These are phyloP conservation scores for Sclerotinia glacialis DNA, from an alignment of 2,329 filamentous ascomycete species.

Conservation along the genomic window DNA sequence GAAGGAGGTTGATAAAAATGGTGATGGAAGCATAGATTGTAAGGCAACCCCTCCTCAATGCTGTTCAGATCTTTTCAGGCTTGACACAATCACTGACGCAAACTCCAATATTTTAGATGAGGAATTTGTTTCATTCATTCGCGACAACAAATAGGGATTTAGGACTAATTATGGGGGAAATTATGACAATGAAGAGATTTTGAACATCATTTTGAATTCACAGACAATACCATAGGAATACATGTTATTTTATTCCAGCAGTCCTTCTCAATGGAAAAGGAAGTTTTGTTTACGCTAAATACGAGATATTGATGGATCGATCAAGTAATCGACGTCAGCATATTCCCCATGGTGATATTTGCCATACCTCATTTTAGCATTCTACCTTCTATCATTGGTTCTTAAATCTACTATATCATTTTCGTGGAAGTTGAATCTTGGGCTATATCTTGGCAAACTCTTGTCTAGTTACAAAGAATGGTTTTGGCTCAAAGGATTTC, in stretches of 20 bases:
- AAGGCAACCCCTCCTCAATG: neutral
- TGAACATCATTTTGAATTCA: neutral
- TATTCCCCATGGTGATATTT: neutral
- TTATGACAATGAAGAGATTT: constrained; percentile 5
- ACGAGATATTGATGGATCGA: neutral
- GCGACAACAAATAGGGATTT: constrained; percentile 21
- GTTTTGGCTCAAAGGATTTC: neutral
- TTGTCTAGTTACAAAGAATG: neutral
- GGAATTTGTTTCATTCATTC: constrained; percentile 28
- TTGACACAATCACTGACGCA: neutral
- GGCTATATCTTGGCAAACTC: neutral
- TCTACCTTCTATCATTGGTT: neutral
- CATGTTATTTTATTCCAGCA: neutral
- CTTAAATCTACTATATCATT: neutral
- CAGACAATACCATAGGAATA: constrained; percentile 10
- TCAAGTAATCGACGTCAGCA: neutral
- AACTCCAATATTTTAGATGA: constrained; percentile 18
- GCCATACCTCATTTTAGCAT: neutral
- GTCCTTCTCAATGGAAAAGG: neutral
- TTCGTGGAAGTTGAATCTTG: neutral
- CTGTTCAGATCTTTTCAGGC: neutral
- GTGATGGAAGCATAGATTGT: constrained; percentile 62
- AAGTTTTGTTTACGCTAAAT: neutral
- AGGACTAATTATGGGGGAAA: neutral
- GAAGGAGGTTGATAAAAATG: constrained; percentile 61